Conservation (phyloP, 1,139 yeast species). For the Wickerhamomyces sp. region DNA sequence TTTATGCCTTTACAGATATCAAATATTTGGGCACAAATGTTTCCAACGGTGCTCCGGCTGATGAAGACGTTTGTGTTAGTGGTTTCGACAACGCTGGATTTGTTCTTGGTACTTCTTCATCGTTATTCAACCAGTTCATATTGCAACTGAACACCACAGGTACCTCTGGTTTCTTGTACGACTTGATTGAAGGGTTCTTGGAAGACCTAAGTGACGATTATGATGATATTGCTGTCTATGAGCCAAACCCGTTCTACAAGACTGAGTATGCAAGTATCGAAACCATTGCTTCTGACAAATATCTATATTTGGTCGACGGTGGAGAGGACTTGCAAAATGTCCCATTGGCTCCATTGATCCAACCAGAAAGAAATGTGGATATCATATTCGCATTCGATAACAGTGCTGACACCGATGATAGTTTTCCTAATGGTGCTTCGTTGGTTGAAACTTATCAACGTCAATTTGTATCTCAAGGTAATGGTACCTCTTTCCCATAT, state of each 20-base stretch:
- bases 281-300: constrained; percentile 34
- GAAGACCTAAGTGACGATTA: constrained; percentile 36
- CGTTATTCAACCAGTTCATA: constrained; percentile 64
- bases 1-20: constrained; percentile 57
- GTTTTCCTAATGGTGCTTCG: constrained; percentile 76
- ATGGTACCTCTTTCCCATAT: constrained; percentile 66
- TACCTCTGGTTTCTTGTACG: constrained; percentile 39
- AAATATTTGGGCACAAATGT: constrained; percentile 66
- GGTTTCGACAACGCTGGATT: constrained; percentile 77
- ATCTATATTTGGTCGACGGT: constrained; percentile 70
- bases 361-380: constrained; percentile 50
- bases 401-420: constrained; percentile 60
- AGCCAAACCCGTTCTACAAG: constrained; percentile 67
- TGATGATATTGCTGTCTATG: constrained; percentile 62
- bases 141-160: constrained; percentile 50
- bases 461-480: constrained; percentile 56
- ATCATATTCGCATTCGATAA: constrained; percentile 67
- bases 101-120: constrained; percentile 67
- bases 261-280: constrained; percentile 38
- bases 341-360: constrained; percentile 71
- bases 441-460: constrained; percentile 58
- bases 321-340: constrained; percentile 76
- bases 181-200: constrained; percentile 39
- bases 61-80: constrained; percentile 41
- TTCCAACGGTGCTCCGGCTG: constrained; percentile 44